Evolutionary conservation across 345 rosid species (phyloP), one percentile per base, ranked within the genome.

Genomic region (Nasturtium officinale): DNA sequence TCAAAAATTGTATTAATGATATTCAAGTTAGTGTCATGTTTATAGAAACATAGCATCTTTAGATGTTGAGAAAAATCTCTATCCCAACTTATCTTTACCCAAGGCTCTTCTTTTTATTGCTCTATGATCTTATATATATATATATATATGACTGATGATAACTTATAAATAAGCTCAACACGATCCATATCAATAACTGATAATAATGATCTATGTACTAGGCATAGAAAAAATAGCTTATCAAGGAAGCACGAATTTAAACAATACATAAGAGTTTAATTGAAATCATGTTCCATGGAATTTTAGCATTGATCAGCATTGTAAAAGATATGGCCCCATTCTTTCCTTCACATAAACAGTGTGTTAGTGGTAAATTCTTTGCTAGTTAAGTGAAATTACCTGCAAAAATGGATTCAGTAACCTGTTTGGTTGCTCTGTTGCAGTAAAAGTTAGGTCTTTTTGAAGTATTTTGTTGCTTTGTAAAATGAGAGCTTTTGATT

Each of bases 11-110:
- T 60, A 64, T 70, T 48, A 55, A 48, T 32, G 32, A 29, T 55
- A 54, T 62, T 45, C 7, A 56, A 76, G 59, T 61, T 62, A 42
- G 61, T 77, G 66, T 47, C 67, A 48, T 77, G 76, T 35, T 21
- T 37, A n/a, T 48, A 15, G 63, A 30, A 57, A 63, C 29, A 64
- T 72, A 56, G 0, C 65, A 69, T 43, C 30, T 61, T 61, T 71
- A 40, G 46, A 33, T 33, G 18, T 74, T 47, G 45, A 58, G 35
- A 26, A 38, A 58, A 23, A 50, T 40, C 43, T 21, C 2, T 45
- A 33, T 55, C 35, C 17, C 25, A 61, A 3, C 52, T 40, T 17
- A 38, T 38, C 51, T 71, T 71, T 59, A n/a, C 48, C 38, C 69
- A 62, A 40, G 38, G 11, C 15, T 73, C n/a, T 32, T 73, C 2